Conservation (phyloP, 2,329 filamentous ascomycete genomes). For the Penicillium vulpinum region DNA sequence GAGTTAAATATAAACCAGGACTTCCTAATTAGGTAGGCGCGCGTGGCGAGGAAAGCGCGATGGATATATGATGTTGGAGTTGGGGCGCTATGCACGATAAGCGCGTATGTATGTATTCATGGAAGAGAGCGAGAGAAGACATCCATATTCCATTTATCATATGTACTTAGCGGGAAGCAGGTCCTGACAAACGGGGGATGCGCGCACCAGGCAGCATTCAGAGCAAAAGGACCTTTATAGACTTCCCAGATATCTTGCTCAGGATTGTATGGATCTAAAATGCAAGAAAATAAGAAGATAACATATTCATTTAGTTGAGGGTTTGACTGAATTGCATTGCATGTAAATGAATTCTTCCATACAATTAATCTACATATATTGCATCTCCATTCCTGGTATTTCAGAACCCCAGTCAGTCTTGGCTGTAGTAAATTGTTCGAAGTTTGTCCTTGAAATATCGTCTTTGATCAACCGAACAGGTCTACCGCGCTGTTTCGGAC, state of each 20-base stretch:
- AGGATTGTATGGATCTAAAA: neutral
- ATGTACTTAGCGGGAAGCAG: no score
- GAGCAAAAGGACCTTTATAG: no score
- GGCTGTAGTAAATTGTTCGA: neutral
- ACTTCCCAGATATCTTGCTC: neutral
- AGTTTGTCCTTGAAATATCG: neutral
- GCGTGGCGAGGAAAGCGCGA: neutral
- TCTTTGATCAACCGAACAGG: constrained; percentile 34
- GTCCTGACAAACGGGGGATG: no score
- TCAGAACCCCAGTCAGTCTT: neutral
- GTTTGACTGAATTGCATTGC: neutral
- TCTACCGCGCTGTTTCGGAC: constrained; percentile 44
- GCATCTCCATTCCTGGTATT: neutral
- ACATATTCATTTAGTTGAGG: neutral
- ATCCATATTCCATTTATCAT: no score
- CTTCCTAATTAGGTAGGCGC: neutral
- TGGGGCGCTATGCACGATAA: no score
- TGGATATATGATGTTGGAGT: neutral
- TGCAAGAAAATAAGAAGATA: neutral
- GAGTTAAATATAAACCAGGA: neutral
- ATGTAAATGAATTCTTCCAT: neutral
- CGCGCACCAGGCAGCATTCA: no score
- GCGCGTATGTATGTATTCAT: no score
- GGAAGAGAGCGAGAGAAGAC: no score
- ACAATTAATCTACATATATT: neutral